Evolutionary conservation across 352 stramenopile species (phyloP).

Genomic region (Peronospora tabacina): DNA sequence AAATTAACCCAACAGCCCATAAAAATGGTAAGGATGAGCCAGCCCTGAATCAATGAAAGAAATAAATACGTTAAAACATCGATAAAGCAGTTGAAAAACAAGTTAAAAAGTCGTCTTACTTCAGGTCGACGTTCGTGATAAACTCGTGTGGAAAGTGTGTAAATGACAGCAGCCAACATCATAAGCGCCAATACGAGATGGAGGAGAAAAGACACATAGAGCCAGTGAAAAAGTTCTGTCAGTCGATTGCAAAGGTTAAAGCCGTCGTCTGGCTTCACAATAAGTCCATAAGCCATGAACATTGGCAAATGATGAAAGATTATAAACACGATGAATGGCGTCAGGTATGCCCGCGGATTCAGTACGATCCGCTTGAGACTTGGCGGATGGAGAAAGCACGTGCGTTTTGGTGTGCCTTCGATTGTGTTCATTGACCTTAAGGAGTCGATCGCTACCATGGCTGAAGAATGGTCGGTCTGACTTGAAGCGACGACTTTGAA

Average conservation of each 20-base stretch:
- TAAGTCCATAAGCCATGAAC: conserved; percentile 42
- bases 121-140: conserved; percentile 49
- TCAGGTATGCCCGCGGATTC: conserved; percentile 71
- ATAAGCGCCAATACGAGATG: conserved; percentile 37
- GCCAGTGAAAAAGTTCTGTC: conserved; percentile 48
- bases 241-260: conserved; percentile 39
- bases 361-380: conserved; percentile 64
- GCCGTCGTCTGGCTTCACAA: conserved; percentile 30
- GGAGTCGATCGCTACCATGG: conserved; percentile 13
- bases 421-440: conserved; percentile 22
- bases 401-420: conserved; percentile 16
- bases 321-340: conserved; percentile 45
- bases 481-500: not conserved
- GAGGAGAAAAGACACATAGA: conserved; percentile 45
- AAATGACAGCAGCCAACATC: conserved; percentile 30
- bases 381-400: conserved; percentile 15
- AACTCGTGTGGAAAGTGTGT: conserved; percentile 48
- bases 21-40: conserved; percentile 52
- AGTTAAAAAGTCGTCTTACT: conserved; percentile 12
- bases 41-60: conserved; percentile 26
- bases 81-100: too few species aligned
- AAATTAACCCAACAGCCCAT: conserved; percentile 47
- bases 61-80: not conserved
- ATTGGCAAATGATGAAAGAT: conserved; percentile 60
- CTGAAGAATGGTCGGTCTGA: not conserved